Base-by-base conservation (phyloP, 495 filamentous ascomycete species). In the Podospora sp. region DNA sequence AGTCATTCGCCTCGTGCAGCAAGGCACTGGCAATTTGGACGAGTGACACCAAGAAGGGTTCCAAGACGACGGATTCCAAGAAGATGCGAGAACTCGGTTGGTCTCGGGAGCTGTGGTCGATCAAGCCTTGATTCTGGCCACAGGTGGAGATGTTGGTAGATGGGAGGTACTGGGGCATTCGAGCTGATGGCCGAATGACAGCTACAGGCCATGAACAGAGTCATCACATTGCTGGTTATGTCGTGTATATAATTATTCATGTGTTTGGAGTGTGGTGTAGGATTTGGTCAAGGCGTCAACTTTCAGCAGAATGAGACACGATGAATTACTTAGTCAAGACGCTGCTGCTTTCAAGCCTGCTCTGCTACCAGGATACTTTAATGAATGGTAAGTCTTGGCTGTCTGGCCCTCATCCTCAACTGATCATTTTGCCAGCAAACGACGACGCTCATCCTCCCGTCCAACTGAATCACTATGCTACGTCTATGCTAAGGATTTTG, bases 401-500 rank as follows among this genome's bases (percentile, higher is more conserved):
- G n/a, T n/a, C n/a, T n/a, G n/a, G n/a, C n/a, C n/a, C n/a, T n/a
- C n/a, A n/a, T n/a, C n/a, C n/a, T n/a, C 29, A 33, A 33, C 8
- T 33, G 3, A 33, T 33, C 8, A 33, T 33, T 8, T 4, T 4
- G 29, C 8, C 29, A 33, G 3, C 29, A 33, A 33, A 8, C 29
- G 33, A 36, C 33, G 12, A 46, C 5, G 40, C 40, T 33, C 29
- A n/a, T n/a, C n/a, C n/a, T n/a, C 29, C 29, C 29, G 8, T 33
- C 29, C 29, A 33, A 33, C 29, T 33, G 29, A 33, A 14, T 2
- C 11, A 11, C 12, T 46, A 76, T 11, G 71, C 33, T 29, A 77
- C 71, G 26, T 90, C 87, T 68, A 99, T 95, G 76, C 91, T 97
- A 29, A 99, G 86, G 75, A 99, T 95, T 83, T 97, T 97, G 69